Base-by-base conservation (phyloP, 1,284 basidiomycete genomes). In the Fomitopsis palustris region DNA sequence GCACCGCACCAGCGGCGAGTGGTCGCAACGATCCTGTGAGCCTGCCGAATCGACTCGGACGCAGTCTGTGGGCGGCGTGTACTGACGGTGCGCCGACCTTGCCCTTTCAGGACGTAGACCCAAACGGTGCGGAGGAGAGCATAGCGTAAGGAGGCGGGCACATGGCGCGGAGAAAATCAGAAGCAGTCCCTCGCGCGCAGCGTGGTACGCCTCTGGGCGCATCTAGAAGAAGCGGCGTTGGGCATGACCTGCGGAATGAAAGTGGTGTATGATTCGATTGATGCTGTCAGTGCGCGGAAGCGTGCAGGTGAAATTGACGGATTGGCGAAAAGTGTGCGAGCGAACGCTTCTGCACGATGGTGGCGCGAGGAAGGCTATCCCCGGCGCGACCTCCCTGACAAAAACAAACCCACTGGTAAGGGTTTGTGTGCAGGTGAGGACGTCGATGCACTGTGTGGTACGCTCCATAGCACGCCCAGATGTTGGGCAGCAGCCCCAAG, bases 11-110 rank as follows among this genome's bases (percentile, higher is more conserved):
- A 81, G 16, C 79, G 92, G 59, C 80, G 77, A 37, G 75, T 95
- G 52, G 90, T 94, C 29, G 92, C 92, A n/a, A 95, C 93, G 3
- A 86, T 95, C 58, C 66, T 94, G 86, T 90, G 70, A 72, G 86
- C 70, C 49, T 29, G 10, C 16, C 29, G 12, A 16, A 56, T 54
- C 5, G 7, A n/a, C n/a, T 21, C 14, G 7, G 23, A 45, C 23
- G 12, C 6, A 23, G 5, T 6, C 25, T 23, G 1, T 14, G 21
- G 42, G 45, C 45, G 45, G 45, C 21, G 43, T 12, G 3, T 35
- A 29, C 31, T 55, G 14, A 38, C 17, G n/a, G 42, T 21, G 56
- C 54, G 52, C 55, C 21, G 10, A 39, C 14, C 27, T 55, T 55
- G 14, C 45, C 19, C 51, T n/a, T 52, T 54, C 47, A 55, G 54